A percentile compares a stretch with the other conserved stretches of the same genome.
phyloP scores from a whole-genome alignment of 768 basidiomycete species.

The Cyathus striatus region DNA sequence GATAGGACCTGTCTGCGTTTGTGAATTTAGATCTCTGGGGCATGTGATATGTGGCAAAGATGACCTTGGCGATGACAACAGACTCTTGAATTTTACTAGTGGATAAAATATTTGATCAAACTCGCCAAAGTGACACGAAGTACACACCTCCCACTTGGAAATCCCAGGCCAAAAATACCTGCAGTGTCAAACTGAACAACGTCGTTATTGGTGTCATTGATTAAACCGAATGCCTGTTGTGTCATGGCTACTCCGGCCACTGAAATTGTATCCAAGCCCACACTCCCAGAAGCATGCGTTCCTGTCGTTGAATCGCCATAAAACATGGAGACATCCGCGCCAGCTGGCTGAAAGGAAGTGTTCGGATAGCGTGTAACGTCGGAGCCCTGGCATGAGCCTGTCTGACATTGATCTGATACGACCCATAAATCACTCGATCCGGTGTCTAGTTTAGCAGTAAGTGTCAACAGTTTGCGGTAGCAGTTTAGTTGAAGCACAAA shows the following conservation, averaged over 20 bases:
- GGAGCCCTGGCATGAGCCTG: constrained; percentile 30
- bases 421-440: constrained; percentile 74
- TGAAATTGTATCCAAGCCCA: constrained; percentile 48
- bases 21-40: constrained; percentile 1
- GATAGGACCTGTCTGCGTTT: constrained; percentile 15
- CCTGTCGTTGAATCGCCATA: constrained; percentile 71
- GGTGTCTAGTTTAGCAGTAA: constrained; percentile 38
- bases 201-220: constrained; percentile 55
- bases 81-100: constrained; percentile 36
- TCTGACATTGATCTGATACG: constrained; percentile 42
- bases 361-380: constrained; percentile 37
- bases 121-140: too few species aligned
- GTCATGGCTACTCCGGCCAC: constrained; percentile 47
- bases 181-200: constrained; percentile 47
- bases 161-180: constrained; percentile 67
- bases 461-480: not conserved
- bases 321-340: constrained; percentile 31
- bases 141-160: constrained; percentile 57
- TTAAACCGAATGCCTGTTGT: constrained; percentile 50
- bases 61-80: constrained; percentile 16
- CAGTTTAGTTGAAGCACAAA: constrained; percentile 4
- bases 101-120: constrained; percentile 4
- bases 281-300: constrained; percentile 51
- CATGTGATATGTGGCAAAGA: not conserved
- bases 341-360: constrained; percentile 28